Conservation (phyloP, 1,284 basidiomycete species). For the Ceratobasidium papillatum region DNA sequence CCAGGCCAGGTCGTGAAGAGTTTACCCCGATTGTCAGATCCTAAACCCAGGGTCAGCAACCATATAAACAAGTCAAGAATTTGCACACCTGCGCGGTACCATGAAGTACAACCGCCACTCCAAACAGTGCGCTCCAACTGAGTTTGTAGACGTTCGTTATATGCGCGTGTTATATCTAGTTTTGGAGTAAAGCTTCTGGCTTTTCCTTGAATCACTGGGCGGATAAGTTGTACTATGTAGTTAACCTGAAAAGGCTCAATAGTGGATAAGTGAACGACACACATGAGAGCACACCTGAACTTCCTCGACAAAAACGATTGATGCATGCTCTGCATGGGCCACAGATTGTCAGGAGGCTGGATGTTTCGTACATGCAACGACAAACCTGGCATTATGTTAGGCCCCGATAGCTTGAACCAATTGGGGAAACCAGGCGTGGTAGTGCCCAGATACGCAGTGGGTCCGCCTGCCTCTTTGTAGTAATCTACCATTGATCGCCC, state of each 20-base stretch:
- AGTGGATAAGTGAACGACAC: no score
- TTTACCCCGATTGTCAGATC: no score
- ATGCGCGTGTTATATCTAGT: neutral
- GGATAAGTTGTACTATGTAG: conserved; percentile 14
- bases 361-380: neutral
- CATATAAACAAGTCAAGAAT: no score
- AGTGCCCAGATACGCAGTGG: conserved; percentile 60
- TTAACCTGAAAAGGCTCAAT: neutral
- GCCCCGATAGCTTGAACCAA: conserved; percentile 58
- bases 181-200: neutral
- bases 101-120: neutral
- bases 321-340: neutral
- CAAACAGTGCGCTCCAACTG: neutral
- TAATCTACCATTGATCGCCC: conserved; percentile 56
- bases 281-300: neutral
- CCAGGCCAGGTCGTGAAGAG: no score
- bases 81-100: neutral
- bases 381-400: neutral
- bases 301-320: conserved; percentile 7
- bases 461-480: conserved; percentile 57
- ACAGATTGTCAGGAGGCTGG: neutral
- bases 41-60: no score
- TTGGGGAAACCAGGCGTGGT: conserved; percentile 63
- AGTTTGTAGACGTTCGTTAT: conserved; percentile 10
- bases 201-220: conserved; percentile 4